A percentile compares a stretch with the other conserved stretches of the same genome.
Conservation (phyloP, 2,329 filamentous ascomycete species). For the Stachybotrys elegans region DNA sequence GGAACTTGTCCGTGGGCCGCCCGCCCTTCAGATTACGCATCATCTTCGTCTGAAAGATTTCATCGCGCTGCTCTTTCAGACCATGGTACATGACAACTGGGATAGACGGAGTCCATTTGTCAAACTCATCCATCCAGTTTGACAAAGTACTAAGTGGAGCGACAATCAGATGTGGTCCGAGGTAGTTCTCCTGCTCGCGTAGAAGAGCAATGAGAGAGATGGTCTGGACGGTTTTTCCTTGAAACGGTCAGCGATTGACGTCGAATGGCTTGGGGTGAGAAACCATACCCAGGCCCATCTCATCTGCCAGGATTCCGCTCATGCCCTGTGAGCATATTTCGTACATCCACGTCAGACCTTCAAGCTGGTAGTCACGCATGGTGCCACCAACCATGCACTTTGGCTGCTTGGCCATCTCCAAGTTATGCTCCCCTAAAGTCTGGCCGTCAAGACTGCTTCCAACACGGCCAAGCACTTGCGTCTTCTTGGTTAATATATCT, state of each 20-base stretch:
- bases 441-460: slow-evolving; percentile 57
- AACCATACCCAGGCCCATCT: slow-evolving; percentile 73
- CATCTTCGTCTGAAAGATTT: slow-evolving; percentile 68
- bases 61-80: slow-evolving; percentile 68
- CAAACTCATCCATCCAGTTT: slow-evolving; percentile 95
- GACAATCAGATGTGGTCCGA: slow-evolving; percentile 84
- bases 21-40: slow-evolving; percentile 62
- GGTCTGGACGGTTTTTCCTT: slow-evolving; percentile 86
- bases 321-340: slow-evolving; percentile 76
- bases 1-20: slow-evolving; percentile 62
- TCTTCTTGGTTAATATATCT: slow-evolving; percentile 59
- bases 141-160: slow-evolving; percentile 86
- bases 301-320: slow-evolving; percentile 86
- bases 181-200: slow-evolving; percentile 76
- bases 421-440: slow-evolving; percentile 56
- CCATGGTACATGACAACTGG: slow-evolving; percentile 91
- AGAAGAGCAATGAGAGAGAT: slow-evolving; percentile 84
- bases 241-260: slow-evolving; percentile 5
- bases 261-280: neutral
- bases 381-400: slow-evolving; percentile 78
- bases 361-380: slow-evolving; percentile 92
- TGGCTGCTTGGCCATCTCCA: slow-evolving; percentile 81
- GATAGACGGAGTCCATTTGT: slow-evolving; percentile 82
- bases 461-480: slow-evolving; percentile 56
- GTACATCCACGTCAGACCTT: slow-evolving; percentile 93